These are phyloP conservation scores for Arachis hypogaea DNA, from an alignment of 306 rosid genomes.

Conservation along the genomic window DNA sequence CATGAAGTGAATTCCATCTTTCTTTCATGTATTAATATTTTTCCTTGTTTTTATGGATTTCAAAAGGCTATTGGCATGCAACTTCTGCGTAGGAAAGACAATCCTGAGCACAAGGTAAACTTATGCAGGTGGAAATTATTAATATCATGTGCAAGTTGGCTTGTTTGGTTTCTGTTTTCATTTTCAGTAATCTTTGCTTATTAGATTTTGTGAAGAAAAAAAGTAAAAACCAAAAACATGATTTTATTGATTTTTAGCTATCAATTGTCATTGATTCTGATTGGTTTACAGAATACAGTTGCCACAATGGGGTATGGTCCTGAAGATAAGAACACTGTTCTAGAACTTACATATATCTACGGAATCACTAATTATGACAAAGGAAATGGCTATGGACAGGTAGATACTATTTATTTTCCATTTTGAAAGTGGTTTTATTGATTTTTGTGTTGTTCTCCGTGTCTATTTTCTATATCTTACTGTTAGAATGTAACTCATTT, in stretches of 20 bases:
- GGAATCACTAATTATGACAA: conserved; percentile 84
- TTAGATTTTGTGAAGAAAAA: too few species aligned
- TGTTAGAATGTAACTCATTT: conserved; percentile 33
- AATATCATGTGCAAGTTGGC: conserved; percentile 9
- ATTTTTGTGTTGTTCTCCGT: background rate
- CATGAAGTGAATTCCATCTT: conserved; percentile 6
- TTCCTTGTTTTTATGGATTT: conserved; percentile 34
- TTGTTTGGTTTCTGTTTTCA: too few species aligned
- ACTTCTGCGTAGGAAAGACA: conserved; percentile 79
- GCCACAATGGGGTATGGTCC: conserved; percentile 82
- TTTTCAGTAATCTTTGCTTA: too few species aligned
- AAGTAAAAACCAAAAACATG: too few species aligned
- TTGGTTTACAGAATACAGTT: conserved; percentile 59
- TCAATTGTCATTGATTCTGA: conserved; percentile 14
- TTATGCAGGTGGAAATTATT: conserved; percentile 11
- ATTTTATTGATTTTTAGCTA: background rate
- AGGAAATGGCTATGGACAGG: conserved; percentile 91
- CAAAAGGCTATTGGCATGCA: conserved; percentile 88
- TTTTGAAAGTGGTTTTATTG: conserved; percentile 13
- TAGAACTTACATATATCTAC: conserved; percentile 87
- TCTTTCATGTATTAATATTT: conserved; percentile 30
- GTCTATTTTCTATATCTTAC: background rate
- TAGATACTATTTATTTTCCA: conserved; percentile 38
- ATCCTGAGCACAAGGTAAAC: conserved; percentile 82
- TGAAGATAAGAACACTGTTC: conserved; percentile 74